Conservation (phyloP, 2,329 filamentous ascomycete genomes). For the Ascochyta koolunga region DNA sequence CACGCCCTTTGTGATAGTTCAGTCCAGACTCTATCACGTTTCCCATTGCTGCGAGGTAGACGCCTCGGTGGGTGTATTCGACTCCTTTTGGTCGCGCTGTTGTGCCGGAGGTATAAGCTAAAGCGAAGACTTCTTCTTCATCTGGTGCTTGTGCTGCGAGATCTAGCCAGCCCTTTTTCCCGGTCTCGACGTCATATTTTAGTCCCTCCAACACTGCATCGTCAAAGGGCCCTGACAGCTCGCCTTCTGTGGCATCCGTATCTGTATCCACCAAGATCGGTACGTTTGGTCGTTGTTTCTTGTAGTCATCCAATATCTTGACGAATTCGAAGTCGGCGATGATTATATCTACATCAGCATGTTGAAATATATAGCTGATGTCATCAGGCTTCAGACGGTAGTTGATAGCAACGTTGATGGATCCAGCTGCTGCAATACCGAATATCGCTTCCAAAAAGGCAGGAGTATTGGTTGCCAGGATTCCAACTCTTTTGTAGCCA, state of each 20-base stretch:
- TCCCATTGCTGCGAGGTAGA: constrained; percentile 81
- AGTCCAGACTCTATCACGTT: constrained; percentile 90
- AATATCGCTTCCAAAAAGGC: constrained; percentile 92
- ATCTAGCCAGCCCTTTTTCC: constrained; percentile 75
- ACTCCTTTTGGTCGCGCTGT: constrained; percentile 93
- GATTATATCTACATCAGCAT: constrained; percentile 84
- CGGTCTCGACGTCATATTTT: constrained; percentile 69
- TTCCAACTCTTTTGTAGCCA: constrained; percentile 76
- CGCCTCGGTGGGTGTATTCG: constrained; percentile 85
- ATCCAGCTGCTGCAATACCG: constrained; percentile 81
- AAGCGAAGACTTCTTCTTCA: constrained; percentile 82
- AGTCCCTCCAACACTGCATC: constrained; percentile 82
- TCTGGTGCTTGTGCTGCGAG: constrained; percentile 72
- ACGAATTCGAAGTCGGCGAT: constrained; percentile 85
- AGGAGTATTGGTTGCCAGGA: constrained; percentile 90
- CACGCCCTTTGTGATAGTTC: constrained; percentile 71
- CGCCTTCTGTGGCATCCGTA: constrained; percentile 76
- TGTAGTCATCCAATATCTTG: constrained; percentile 71
- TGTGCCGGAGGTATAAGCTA: constrained; percentile 94
- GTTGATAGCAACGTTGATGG: constrained; percentile 75
- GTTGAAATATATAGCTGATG: constrained; percentile 87
- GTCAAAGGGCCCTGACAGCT: constrained; percentile 80
- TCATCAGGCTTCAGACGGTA: constrained; percentile 82
- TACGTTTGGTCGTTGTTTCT: constrained; percentile 64
- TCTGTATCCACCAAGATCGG: constrained; percentile 83